phyloP scores from a whole-genome alignment of 2,329 filamentous ascomycete species.

The Calcarisporium arbuscula region DNA sequence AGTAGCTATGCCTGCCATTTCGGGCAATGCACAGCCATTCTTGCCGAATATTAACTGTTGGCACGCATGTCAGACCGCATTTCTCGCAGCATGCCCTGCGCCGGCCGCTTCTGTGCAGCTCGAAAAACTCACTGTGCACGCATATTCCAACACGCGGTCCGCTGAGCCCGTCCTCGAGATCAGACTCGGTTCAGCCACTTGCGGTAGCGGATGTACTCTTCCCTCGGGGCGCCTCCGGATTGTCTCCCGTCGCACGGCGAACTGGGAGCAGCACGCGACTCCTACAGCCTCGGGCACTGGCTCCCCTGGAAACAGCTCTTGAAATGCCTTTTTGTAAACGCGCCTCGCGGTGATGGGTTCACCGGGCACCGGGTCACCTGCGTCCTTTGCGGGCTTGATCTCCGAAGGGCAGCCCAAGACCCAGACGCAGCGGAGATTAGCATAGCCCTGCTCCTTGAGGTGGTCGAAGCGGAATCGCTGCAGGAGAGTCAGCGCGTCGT shows the following conservation, averaged over 20 bases:
- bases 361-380: slow-evolving; percentile 22
- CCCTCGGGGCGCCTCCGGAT: slow-evolving; percentile 40
- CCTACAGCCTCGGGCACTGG: slow-evolving; percentile 44
- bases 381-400: slow-evolving; percentile 34
- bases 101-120: neutral
- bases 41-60: slow-evolving; percentile 51
- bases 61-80: too few relatives aligned
- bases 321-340: too few relatives aligned
- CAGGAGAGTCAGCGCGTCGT: slow-evolving; percentile 47
- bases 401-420: slow-evolving; percentile 48
- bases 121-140: slow-evolving; percentile 53
- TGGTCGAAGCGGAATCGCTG: slow-evolving; percentile 41
- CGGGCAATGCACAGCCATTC: slow-evolving; percentile 53
- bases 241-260: slow-evolving; percentile 50
- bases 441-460: slow-evolving; percentile 49
- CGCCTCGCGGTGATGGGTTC: too few relatives aligned
- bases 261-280: slow-evolving; percentile 60
- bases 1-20: slow-evolving; percentile 57
- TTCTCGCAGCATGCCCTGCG: too few relatives aligned
- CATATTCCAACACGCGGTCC: slow-evolving; percentile 58
- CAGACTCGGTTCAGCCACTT: slow-evolving; percentile 55
- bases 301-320: slow-evolving; percentile 32
- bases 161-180: slow-evolving; percentile 45
- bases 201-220: slow-evolving; percentile 50
- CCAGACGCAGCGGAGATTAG: slow-evolving; percentile 56